These are phyloP conservation scores for Ophioceras dolichostomum DNA, from an alignment of 2,329 filamentous ascomycete genomes.

Conservation along the genomic window DNA sequence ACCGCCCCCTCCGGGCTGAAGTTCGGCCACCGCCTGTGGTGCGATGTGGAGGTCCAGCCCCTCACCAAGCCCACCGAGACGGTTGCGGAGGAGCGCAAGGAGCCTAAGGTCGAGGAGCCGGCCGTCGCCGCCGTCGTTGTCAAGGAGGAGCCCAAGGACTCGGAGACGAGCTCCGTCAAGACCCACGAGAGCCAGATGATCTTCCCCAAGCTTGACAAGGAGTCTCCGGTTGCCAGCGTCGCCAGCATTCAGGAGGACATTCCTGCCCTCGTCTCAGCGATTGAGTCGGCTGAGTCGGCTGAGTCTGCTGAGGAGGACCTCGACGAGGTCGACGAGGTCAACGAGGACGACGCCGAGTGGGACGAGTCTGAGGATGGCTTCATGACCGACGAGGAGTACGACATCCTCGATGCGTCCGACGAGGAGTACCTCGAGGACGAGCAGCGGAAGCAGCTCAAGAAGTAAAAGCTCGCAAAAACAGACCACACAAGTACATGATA, in stretches of 20 bases:
- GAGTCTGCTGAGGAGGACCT: constrained; percentile 21
- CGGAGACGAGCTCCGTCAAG: constrained; percentile 46
- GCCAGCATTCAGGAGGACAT: constrained; percentile 63
- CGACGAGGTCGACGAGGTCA: constrained; percentile 30
- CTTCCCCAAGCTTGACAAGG: constrained; percentile 92
- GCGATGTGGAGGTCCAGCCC: constrained; percentile 63
- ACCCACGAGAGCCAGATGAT: constrained; percentile 70
- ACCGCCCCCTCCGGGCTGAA: constrained; percentile 68
- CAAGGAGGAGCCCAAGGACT: constrained; percentile 43
- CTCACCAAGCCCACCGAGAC: constrained; percentile 13
- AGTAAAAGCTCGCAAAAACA: constrained; percentile 4
- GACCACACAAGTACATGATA: not conserved
- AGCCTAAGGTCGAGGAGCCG: constrained; percentile 22
- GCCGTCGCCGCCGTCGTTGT: too few species aligned
- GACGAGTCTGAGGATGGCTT: constrained; percentile 61
- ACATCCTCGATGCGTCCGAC: constrained; percentile 89
- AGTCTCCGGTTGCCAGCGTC: constrained; percentile 69
- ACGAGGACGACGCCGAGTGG: constrained; percentile 49
- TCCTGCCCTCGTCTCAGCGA: too few species aligned
- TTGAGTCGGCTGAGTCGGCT: not conserved
- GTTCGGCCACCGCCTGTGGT: constrained; percentile 93
- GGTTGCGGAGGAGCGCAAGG: constrained; percentile 19
- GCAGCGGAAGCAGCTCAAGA: constrained; percentile 20
- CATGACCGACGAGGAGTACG: constrained; percentile 95
- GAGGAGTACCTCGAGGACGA: constrained; percentile 61